Percentiles rank a stretch among this genome's conserved stretches.
phyloP scores from a whole-genome alignment of 1,284 basidiomycete species.

The Anthracocystis setariae region DNA sequence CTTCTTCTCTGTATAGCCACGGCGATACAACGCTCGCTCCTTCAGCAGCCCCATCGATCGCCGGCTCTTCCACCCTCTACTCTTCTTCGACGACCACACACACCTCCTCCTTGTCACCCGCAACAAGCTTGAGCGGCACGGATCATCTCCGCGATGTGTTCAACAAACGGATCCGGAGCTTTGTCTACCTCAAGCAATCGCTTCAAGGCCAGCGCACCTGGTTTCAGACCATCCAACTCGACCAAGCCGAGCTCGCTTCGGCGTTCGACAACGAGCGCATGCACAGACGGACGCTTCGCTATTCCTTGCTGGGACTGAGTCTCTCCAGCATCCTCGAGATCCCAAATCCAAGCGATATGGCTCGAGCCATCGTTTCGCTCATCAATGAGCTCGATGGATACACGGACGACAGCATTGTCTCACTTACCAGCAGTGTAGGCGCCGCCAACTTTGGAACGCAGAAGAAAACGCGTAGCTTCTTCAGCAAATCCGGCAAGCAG shows the following conservation, averaged over 20 bases:
- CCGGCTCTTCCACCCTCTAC: constrained; percentile 14
- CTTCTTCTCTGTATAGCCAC: constrained; percentile 11
- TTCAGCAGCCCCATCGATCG: constrained; percentile 12
- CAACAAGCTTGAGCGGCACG: constrained; percentile 16
- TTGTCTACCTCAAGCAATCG: constrained; percentile 45
- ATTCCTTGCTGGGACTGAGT: constrained; percentile 45
- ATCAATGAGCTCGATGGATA: constrained; percentile 49
- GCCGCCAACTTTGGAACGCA: constrained; percentile 24
- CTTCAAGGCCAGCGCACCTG: constrained; percentile 36
- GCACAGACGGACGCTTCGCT: constrained; percentile 49
- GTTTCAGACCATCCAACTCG: constrained; percentile 45
- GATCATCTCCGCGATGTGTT: constrained; percentile 40
- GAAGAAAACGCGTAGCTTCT: constrained; percentile 48
- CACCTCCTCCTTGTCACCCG: neutral
- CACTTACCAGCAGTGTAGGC: constrained; percentile 24
- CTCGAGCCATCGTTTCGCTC: constrained; percentile 40
- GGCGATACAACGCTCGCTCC: constrained; percentile 15
- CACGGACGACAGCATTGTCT: constrained; percentile 33
- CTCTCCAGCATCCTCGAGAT: constrained; percentile 52
- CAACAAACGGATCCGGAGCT: constrained; percentile 42
- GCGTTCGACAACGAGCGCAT: constrained; percentile 50
- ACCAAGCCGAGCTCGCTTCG: constrained; percentile 24
- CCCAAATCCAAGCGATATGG: constrained; percentile 35
- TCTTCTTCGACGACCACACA: constrained; percentile 7
- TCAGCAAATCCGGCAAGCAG: constrained; percentile 42